Evolutionary conservation across 164 flowering plant species (phyloP), one percentile per base, ranked within the genome.

Genomic region (Macadamia tetraphylla): DNA sequence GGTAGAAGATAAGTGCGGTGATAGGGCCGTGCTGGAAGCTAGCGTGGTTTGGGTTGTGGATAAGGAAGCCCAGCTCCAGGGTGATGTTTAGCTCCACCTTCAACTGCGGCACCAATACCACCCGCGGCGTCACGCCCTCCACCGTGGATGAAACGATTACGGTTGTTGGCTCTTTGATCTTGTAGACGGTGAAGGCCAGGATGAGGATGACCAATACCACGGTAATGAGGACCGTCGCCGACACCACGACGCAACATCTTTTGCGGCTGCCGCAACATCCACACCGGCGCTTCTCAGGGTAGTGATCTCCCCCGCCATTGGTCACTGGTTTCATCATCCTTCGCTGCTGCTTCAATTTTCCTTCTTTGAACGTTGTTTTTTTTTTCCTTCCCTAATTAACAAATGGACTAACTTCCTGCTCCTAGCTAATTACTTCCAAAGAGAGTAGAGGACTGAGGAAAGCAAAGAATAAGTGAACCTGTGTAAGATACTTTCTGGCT

Each of bases 181-280:
- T 82, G 70, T 84, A 83, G 6, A 86, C 81, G 7, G 90, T 84
- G 67, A 81, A 60, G 46, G 73, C 79, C 4, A 86, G 78, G 65
- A 80, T 71, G 64, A 83, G 75, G 18, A 43, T 17, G 29, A 76
- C 14, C 35, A 79, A 12, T 60, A 68, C n/a, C 1, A 83, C 58
- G n/a, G 75, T 17, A 29, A 80, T 6, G 23, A 79, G 49, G 49
- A 74, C 2, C 1, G 43, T 52, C 0, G 68, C 67, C 1, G 35
- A 15, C 0, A 59, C 53, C 8, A 67, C 62, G 0, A 64, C 58
- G 60, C 80, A 67, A 1, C 23, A 23, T 23, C 23, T 23, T 23
- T 23, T 23, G 23, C 23, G 23, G 23, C 23, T 23, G 23, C 23
- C 23, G 23, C 23, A 23, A 23, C 23, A 23, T 23, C 23, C 23